Evolutionary conservation across 176 grass and related monocot species (phyloP), one percentile per base, ranked within the genome.

Genomic region (Oryza officinalis): DNA sequence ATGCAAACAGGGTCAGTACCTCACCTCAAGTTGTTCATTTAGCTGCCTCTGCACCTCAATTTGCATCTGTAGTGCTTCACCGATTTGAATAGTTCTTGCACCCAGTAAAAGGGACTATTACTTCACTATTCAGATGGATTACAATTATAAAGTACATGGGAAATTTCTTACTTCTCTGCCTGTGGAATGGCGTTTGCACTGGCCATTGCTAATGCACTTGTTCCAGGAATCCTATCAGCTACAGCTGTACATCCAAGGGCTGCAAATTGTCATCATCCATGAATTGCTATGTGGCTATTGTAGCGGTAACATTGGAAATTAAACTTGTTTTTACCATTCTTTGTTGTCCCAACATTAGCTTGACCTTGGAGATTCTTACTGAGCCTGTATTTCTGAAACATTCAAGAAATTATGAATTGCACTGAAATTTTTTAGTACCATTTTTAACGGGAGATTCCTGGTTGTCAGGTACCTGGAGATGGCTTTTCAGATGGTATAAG

Each of bases 401-500:
- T 70, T 33, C 44, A 35, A 91, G 18, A 52, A 90, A 69, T 44
- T 69, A 70, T 67, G 71, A 66, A 72, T 80, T 79, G 35, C 71
- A 27, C 70, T 76, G 33, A 49, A 83, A 43, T 78, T 82, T 82
- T 57, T 37, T 72, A 63, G 23, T 85, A 67, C 77, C 40, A 52
- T 78, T 57, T 85, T 45, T 78, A 74, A 67, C 43, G 59, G 30
- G 50, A 43, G n/a, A 63, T 82, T 82, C 81, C 22, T 81, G 37
- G 72, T 86, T 83, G 75, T 72, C 33, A 72, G 33, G 79, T 88
- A 97, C 94, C 91, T 97, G 94, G 79, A 97, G 94, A 87, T 97
- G 94, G 45, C 94, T 94, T 89, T 97, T 97, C 84, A 97, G 83
- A 92, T 97, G 94, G 83, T 97, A 97, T 47, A 97, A 90, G 69